A percentile compares a stretch with the other conserved stretches of the same genome.
Evolutionary conservation across 495 filamentous ascomycete genomes (phyloP).

Genomic region (Penicillium longicatenatum): DNA sequence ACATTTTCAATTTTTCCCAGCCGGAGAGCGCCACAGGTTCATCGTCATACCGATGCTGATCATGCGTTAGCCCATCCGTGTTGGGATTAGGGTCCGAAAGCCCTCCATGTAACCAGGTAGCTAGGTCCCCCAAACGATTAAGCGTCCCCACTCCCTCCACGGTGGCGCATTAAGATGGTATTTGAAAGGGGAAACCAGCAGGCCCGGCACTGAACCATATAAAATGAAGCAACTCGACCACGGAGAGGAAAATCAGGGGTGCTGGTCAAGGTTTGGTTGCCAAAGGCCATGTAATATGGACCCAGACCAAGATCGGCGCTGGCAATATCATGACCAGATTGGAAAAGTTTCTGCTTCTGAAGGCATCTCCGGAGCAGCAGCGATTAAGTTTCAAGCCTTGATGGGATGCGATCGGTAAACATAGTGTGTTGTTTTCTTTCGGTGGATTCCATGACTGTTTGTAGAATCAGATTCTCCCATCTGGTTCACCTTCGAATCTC

Average conservation of each 20-base stretch:
- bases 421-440: not conserved
- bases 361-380: not conserved
- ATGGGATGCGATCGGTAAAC: not conserved
- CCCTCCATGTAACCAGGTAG: not conserved
- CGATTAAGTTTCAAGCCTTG: not conserved
- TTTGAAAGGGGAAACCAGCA: not conserved
- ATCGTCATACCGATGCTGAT: slow-evolving; percentile 1
- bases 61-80: not conserved
- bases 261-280: not conserved
- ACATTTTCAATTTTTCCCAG: not conserved
- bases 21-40: not conserved
- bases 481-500: slow-evolving; percentile 82
- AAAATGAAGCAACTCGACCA: not conserved
- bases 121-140: not conserved
- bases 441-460: not conserved
- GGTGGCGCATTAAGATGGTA: slow-evolving; percentile 15
- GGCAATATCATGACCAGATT: not conserved
- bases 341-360: not conserved
- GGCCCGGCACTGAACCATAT: not conserved
- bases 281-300: not conserved
- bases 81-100: slow-evolving; percentile 1
- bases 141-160: slow-evolving; percentile 11
- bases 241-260: not conserved
- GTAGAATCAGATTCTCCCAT: slow-evolving; percentile 70
- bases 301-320: not conserved